These are phyloP conservation scores for Pezicula neosporulosa DNA, from an alignment of 2,329 filamentous ascomycete genomes.

Conservation along the genomic window DNA sequence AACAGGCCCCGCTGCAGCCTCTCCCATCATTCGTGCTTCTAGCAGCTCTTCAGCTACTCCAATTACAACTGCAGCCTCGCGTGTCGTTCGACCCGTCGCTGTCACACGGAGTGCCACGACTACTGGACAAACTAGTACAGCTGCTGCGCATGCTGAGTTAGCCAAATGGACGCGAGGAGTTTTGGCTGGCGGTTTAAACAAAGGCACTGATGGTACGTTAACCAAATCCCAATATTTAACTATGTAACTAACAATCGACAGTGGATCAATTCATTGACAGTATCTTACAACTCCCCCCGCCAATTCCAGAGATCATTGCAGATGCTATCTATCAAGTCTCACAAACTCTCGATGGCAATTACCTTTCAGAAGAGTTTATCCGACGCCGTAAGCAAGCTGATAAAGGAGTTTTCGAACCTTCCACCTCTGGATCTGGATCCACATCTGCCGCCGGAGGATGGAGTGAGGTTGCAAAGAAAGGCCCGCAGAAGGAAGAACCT, in stretches of 20 bases:
- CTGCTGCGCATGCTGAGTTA: constrained; percentile 79
- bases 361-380: constrained; percentile 93
- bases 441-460: constrained; percentile 61
- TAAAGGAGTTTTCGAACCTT: constrained; percentile 77
- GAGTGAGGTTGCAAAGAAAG: constrained; percentile 98
- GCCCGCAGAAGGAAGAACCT: constrained; percentile 42
- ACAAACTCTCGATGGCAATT: constrained; percentile 84
- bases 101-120: constrained; percentile 43
- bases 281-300: constrained; percentile 73
- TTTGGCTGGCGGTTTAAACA: constrained; percentile 69
- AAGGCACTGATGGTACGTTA: constrained; percentile 61
- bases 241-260: constrained; percentile 30
- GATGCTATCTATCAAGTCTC: constrained; percentile 87
- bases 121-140: constrained; percentile 29
- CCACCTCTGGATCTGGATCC: constrained; percentile 49
- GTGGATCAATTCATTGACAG: constrained; percentile 72
- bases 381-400: constrained; percentile 91
- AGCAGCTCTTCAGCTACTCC: constrained; percentile 27
- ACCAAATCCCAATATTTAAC: neutral
- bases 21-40: constrained; percentile 39
- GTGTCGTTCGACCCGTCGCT: constrained; percentile 50
- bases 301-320: constrained; percentile 77
- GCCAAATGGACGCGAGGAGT: constrained; percentile 86
- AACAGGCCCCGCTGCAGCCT: constrained; percentile 47
- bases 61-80: constrained; percentile 15